Base-by-base conservation (phyloP, 768 basidiomycete species). In the Calocybe indica region DNA sequence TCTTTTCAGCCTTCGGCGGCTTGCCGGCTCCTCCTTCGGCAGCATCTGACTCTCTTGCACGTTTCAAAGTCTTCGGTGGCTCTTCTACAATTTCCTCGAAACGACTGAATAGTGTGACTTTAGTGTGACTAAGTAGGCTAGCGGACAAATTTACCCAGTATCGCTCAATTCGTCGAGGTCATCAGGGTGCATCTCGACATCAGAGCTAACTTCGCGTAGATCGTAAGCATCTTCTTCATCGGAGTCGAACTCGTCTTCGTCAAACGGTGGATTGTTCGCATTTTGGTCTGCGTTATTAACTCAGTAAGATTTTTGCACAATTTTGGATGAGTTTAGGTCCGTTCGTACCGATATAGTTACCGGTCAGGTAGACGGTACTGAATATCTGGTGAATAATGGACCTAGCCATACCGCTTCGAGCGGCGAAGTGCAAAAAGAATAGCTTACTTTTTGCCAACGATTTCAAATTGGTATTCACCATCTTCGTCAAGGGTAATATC, bases 371-470 rank as follows among this genome's bases (percentile, higher is more conserved):
- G 42, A 92, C 74, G 42, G 83, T 69, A 63, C 85, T 89, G 47
- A 11, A 7, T 22, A 12, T 10, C 1, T 13, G 6, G 31, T 37
- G 32, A 39, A 42, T 30, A 11, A 6, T 38, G 22, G 22, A 22
- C 22, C 22, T 2, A 22, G 22, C 35, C 35, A 33, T 28, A 3
- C n/a, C 13, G 22, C 39, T 12, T 11, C 30, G 22, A 22, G 22
- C 4, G 22, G 22, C 22, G 22, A 22, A 31, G 41, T 9, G 8
- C 8, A 48, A 12, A 41, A 40, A 44, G 22, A 46, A 43, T 34
- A 44, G 40, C 74, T 53, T 54, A 91, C 88, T 96, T 96, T 69
- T 89, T 85, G 49, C 92, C 92, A 39, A 82, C 74, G 40, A 79
- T 69, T 60, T 86, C 78, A 60, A 94, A 80, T 46, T 75, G 61